These are phyloP conservation scores for Saturnispora diversa DNA, from an alignment of 805 yeast species.

Conservation along the genomic window DNA sequence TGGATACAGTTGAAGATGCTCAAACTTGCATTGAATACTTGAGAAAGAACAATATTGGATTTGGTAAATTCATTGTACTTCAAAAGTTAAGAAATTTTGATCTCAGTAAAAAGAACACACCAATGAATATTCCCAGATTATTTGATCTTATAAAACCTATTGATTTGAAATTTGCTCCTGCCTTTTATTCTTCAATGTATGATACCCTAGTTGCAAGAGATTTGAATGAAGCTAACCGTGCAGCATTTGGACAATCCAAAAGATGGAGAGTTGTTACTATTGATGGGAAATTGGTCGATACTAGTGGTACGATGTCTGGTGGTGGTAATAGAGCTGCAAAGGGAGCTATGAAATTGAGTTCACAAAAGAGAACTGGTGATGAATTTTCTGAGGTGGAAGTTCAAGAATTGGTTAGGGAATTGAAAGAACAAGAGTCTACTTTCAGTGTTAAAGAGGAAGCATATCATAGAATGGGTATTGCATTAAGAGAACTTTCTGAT, in stretches of 20 bases:
- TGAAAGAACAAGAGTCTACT: conserved; percentile 42
- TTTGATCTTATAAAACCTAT: conserved; percentile 73
- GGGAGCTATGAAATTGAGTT: conserved; percentile 67
- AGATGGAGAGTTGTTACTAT: conserved; percentile 87
- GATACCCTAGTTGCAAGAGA: conserved; percentile 84
- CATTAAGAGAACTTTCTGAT: conserved; percentile 51
- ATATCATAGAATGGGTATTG: conserved; percentile 50
- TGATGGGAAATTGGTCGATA: conserved; percentile 86
- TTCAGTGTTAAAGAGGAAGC: conserved; percentile 34
- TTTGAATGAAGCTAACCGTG: conserved; percentile 71
- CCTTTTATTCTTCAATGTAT: conserved; percentile 78
- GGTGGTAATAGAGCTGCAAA: conserved; percentile 69
- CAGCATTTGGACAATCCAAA: conserved; percentile 67
- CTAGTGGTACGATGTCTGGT: conserved; percentile 94
- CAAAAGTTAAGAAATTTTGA: conserved; percentile 63
- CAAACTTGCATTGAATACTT: conserved; percentile 67
- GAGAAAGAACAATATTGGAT: conserved; percentile 75
- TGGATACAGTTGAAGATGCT: conserved; percentile 60
- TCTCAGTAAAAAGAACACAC: conserved; percentile 53
- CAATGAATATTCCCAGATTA: conserved; percentile 68
- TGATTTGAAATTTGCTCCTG: conserved; percentile 66
- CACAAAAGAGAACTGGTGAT: conserved; percentile 19
- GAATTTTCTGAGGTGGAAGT: conserved; percentile 54
- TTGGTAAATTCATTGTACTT: conserved; percentile 78
- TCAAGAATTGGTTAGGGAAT: conserved; percentile 42